A percentile compares a stretch with the other conserved stretches of the same genome.
These are phyloP conservation scores for Macrolepiota albuminosa DNA, from an alignment of 768 basidiomycete species.

Conservation along the genomic window DNA sequence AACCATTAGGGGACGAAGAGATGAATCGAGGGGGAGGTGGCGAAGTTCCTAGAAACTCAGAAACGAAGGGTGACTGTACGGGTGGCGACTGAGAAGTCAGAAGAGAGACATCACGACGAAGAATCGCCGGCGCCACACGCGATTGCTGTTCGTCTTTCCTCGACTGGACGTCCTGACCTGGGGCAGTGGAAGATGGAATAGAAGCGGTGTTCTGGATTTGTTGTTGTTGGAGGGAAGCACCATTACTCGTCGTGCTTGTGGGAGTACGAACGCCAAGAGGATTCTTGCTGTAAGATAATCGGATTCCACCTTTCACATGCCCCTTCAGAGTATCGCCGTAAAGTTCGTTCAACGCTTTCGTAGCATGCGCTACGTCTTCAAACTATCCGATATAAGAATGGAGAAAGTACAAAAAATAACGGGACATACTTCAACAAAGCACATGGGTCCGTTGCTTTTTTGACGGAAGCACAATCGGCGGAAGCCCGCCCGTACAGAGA, in stretches of 20 bases:
- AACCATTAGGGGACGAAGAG: constrained; percentile 28
- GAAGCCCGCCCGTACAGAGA: constrained; percentile 76
- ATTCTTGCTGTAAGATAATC: constrained; percentile 97
- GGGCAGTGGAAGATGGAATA: constrained; percentile 9
- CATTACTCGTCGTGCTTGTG: constrained; percentile 46
- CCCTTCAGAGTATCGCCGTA: constrained; percentile 91
- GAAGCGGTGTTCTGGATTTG: constrained; percentile 26
- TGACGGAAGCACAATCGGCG: constrained; percentile 92
- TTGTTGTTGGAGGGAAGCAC: constrained; percentile 38
- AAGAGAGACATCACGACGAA: constrained; percentile 18
- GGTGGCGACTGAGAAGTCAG: constrained; percentile 17
- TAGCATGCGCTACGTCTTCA: constrained; percentile 81
- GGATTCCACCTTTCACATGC: constrained; percentile 93
- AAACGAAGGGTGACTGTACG: constrained; percentile 16
- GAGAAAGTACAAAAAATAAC: neutral
- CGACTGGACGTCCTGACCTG: constrained; percentile 14
- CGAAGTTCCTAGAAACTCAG: constrained; percentile 36
- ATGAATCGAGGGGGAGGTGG: constrained; percentile 42
- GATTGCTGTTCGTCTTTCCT: constrained; percentile 18
- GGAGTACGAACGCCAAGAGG: constrained; percentile 90
- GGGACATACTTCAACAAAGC: constrained; percentile 85
- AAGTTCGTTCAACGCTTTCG: constrained; percentile 82
- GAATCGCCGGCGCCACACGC: constrained; percentile 12
- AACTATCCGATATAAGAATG: constrained; percentile 49
- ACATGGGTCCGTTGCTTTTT: constrained; percentile 98